Percentiles rank a stretch among this genome's conserved stretches.
Conservation (phyloP, 164 flowering plant genomes). For the Protea cynaroides region DNA sequence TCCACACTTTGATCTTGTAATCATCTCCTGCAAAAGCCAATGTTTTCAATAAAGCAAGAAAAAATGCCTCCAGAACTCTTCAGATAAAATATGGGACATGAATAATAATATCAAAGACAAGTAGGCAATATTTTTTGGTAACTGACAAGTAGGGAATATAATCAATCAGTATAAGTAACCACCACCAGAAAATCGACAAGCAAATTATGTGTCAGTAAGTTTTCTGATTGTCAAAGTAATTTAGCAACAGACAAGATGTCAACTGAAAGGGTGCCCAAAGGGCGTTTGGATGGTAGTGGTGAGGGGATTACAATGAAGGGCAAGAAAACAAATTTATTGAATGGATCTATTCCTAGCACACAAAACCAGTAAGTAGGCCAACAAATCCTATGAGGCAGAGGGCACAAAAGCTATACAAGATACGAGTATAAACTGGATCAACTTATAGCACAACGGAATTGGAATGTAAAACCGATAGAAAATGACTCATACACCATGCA, state of each 20-base stretch:
- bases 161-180: not conserved
- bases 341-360: conserved; percentile 6
- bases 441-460: not conserved
- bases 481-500: not conserved
- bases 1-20: conserved; percentile 94
- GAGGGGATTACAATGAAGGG: not conserved
- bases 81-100: not conserved
- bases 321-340: not conserved
- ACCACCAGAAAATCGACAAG: not conserved
- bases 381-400: not conserved
- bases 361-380: not conserved
- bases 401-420: too few species aligned
- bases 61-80: not conserved
- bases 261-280: not conserved
- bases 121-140: not conserved
- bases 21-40: conserved; percentile 72
- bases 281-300: too few species aligned
- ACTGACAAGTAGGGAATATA: not conserved
- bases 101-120: not conserved
- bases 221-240: not conserved
- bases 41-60: not conserved
- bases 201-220: not conserved
- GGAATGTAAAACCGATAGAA: not conserved
- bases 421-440: not conserved
- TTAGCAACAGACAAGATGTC: too few species aligned